Evolutionary conservation across 148 eudicot species (phyloP).

Genomic region (Arbutus unedo): DNA sequence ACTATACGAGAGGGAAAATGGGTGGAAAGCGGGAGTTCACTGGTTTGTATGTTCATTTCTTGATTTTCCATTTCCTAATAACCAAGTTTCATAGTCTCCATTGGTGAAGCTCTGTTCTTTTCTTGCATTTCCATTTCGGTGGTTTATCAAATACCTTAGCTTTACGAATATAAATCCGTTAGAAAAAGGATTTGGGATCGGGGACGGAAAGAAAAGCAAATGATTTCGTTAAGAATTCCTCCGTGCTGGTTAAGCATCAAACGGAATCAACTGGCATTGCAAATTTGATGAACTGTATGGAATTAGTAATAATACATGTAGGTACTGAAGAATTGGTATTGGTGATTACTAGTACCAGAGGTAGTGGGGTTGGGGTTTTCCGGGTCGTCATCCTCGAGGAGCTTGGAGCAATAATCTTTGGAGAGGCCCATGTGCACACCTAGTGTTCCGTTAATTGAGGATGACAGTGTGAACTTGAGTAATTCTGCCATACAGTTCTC

Average conservation of each 20-base stretch:
- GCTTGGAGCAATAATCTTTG: constrained; percentile 41
- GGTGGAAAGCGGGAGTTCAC: no score
- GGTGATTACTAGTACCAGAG: constrained; percentile 16
- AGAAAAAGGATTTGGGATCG: background rate
- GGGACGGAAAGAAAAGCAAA: background rate
- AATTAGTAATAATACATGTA: background rate
- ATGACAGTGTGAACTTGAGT: constrained; percentile 42
- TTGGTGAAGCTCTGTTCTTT: no score
- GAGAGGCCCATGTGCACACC: constrained; percentile 46
- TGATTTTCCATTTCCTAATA: no score
- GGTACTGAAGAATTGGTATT: background rate
- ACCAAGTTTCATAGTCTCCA: no score
- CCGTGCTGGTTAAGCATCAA: no score
- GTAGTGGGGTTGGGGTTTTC: background rate
- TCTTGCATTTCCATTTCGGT: no score
- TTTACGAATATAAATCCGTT: background rate
- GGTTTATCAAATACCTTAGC: no score
- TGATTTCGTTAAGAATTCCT: background rate
- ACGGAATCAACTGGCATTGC: background rate
- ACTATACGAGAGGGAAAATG: no score
- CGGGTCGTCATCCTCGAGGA: constrained; percentile 27
- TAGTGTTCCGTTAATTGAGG: constrained; percentile 37
- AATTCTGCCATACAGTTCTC: constrained; percentile 52
- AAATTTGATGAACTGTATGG: background rate
- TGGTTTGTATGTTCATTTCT: no score